phyloP scores from a whole-genome alignment of 441 rosid genomes.

The Pelargonium australe region DNA sequence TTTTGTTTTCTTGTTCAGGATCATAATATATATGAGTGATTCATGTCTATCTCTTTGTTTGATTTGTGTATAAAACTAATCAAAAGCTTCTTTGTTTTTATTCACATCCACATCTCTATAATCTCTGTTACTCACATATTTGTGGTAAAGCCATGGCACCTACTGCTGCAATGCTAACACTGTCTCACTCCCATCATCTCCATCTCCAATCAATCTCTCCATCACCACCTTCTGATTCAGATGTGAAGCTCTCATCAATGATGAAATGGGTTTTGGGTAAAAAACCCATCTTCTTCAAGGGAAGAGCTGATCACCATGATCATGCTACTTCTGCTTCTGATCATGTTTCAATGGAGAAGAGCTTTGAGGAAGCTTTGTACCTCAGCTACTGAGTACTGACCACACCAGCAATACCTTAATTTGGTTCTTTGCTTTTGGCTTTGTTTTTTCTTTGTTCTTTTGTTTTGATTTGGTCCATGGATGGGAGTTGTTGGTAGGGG shows the following conservation, averaged over 20 bases:
- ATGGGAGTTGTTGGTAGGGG: too few species aligned
- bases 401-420: too few species aligned
- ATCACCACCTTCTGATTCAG: background rate
- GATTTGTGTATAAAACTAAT: too few species aligned
- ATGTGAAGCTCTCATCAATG: slow-evolving; percentile 3
- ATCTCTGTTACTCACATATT: background rate
- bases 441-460: background rate
- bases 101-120: background rate
- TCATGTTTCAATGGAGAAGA: slow-evolving; percentile 2
- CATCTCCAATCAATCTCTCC: background rate
- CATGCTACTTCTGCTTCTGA: background rate
- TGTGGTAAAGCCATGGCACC: background rate
- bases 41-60: too few species aligned
- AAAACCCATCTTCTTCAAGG: background rate
- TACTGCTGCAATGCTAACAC: background rate
- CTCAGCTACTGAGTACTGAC: slow-evolving; percentile 2
- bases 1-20: background rate
- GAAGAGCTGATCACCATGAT: background rate
- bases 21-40: background rate
- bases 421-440: too few species aligned
- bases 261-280: background rate
- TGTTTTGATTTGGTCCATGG: background rate
- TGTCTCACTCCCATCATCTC: background rate
- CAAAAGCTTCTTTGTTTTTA: too few species aligned
- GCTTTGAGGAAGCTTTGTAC: background rate